phyloP scores from a whole-genome alignment of 225 moss, liverwort and hornwort genomes.

The Rhytidiadelphus loreus region DNA sequence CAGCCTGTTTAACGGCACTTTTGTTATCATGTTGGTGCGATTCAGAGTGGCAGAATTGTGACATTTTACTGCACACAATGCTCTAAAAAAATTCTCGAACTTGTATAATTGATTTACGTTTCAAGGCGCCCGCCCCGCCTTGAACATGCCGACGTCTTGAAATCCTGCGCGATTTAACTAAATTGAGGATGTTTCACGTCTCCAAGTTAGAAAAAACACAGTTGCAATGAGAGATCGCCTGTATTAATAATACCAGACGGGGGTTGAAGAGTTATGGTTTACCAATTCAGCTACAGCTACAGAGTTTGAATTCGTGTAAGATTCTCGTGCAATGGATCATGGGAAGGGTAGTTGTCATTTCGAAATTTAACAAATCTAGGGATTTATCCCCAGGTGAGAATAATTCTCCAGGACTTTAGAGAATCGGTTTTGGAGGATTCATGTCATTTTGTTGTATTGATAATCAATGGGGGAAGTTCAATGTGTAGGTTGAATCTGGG shows the following conservation, averaged over 20 bases:
- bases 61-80: neutral
- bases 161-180: too few species aligned
- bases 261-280: too few species aligned
- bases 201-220: neutral
- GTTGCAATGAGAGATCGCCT: neutral
- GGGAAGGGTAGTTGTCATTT: neutral
- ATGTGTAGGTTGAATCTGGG: conserved; percentile 19
- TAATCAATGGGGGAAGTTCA: neutral
- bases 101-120: neutral
- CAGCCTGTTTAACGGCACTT: neutral
- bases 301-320: neutral
- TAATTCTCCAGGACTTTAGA: neutral
- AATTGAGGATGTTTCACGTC: neutral
- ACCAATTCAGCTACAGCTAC: neutral
- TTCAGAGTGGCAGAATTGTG: neutral
- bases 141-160: neutral
- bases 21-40: neutral
- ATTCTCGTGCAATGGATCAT: neutral
- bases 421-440: too few species aligned
- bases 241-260: neutral
- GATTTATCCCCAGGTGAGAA: neutral
- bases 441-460: neutral
- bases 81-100: too few species aligned
- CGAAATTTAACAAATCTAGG: neutral
- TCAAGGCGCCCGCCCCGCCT: neutral